These are phyloP conservation scores for Xylaria hypoxylon DNA, from an alignment of 2,329 filamentous ascomycete species.

Conservation along the genomic window DNA sequence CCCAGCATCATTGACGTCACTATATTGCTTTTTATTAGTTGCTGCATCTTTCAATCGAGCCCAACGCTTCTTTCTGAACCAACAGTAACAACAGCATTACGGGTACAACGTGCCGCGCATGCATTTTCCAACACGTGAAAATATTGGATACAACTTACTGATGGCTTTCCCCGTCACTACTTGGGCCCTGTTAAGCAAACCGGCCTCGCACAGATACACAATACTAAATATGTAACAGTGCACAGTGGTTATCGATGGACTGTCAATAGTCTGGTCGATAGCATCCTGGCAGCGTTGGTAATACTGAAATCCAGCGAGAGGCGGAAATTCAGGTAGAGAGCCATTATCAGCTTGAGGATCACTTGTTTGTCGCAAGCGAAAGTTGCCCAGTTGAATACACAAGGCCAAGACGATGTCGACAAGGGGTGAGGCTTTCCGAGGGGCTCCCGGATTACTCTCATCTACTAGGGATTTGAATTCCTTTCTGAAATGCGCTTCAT, in stretches of 20 bases:
- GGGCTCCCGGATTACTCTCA: conserved; percentile 5
- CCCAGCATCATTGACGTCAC: conserved; percentile 35
- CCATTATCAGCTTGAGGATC: too few relatives aligned
- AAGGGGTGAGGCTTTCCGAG: conserved; percentile 34
- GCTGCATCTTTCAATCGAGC: too few relatives aligned
- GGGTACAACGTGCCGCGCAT: too few relatives aligned
- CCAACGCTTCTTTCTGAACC: too few relatives aligned
- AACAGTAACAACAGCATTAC: too few relatives aligned
- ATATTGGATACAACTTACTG: background rate
- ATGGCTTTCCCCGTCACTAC: conserved; percentile 32
- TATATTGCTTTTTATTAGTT: too few relatives aligned
- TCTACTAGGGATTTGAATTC: conserved; percentile 30
- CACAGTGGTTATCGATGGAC: conserved; percentile 31
- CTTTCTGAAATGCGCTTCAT: conserved; percentile 33
- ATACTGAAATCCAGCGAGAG: conserved; percentile 36
- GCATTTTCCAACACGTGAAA: too few relatives aligned
- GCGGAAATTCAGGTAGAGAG: conserved; percentile 4
- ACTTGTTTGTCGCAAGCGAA: conserved; percentile 12
- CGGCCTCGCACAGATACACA: conserved; percentile 37
- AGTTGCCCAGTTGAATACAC: conserved; percentile 33
- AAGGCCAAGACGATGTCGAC: conserved; percentile 39
- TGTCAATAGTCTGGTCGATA: conserved; percentile 31
- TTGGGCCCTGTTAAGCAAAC: conserved; percentile 33
- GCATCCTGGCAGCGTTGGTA: conserved; percentile 34
- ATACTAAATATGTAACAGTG: conserved; percentile 39